These are phyloP conservation scores for Picea glauca DNA, from an alignment of 75 land plant genomes.

Conservation along the genomic window DNA sequence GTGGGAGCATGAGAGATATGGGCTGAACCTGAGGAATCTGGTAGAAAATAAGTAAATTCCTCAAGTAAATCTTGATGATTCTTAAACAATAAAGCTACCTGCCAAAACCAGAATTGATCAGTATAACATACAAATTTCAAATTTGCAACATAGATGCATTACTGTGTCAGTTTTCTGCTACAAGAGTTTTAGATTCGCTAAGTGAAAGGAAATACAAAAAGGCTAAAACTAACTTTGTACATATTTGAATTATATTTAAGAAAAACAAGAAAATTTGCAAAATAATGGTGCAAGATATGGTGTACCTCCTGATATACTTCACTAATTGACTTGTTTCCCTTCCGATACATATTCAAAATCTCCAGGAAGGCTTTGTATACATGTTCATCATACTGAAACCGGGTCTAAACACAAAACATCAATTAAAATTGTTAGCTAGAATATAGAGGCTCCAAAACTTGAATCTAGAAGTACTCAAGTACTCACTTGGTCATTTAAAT, in stretches of 20 bases:
- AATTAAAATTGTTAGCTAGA: neutral
- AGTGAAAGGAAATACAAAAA: neutral
- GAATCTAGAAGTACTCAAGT: neutral
- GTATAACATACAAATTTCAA: neutral
- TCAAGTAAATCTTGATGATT: slow-evolving; percentile 80
- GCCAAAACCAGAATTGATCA: slow-evolving; percentile 4
- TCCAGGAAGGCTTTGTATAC: slow-evolving; percentile 92
- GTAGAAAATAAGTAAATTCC: slow-evolving; percentile 87
- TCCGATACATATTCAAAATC: slow-evolving; percentile 85
- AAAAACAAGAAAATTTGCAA: neutral
- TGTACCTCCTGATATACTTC: slow-evolving; percentile 96
- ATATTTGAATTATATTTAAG: no score
- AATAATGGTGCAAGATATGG: neutral
- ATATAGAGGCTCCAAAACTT: neutral
- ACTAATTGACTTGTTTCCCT: slow-evolving; percentile 73
- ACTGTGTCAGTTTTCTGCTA: no score
- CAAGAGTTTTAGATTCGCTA: neutral
- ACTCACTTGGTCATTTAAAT: neutral
- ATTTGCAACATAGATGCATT: neutral
- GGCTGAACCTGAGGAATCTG: slow-evolving; percentile 52
- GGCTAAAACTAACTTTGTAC: neutral
- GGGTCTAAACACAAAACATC: slow-evolving; percentile 39
- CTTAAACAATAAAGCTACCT: slow-evolving; percentile 78
- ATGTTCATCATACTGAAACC: slow-evolving; percentile 83
- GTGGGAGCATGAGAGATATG: slow-evolving; percentile 19